phyloP scores from a whole-genome alignment of 148 eudicot genomes.

The Mesembryanthemum crystallinum region DNA sequence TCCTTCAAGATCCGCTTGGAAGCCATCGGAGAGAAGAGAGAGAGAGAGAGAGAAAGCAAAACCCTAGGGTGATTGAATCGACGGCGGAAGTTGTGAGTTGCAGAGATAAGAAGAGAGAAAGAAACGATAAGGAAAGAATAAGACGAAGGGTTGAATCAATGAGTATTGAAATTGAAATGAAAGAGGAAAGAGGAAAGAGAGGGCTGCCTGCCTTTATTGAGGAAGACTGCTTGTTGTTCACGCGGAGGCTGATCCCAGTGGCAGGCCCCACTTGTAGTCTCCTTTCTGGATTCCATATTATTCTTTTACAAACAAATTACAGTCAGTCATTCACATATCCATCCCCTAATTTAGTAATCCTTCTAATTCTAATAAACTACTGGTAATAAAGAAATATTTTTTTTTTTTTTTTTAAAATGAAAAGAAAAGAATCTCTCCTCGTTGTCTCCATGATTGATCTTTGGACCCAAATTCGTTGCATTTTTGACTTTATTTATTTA shows the following conservation, averaged over 20 bases:
- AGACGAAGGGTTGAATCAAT: neutral
- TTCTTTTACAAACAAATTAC: too few relatives aligned
- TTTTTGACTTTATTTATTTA: too few relatives aligned
- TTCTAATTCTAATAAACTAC: too few relatives aligned
- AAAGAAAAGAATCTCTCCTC: too few relatives aligned
- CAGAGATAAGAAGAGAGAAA: neutral
- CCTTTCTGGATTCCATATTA: conserved; percentile 21
- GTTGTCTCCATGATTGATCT: too few relatives aligned
- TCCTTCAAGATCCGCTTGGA: conserved; percentile 80
- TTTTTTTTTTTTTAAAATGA: too few relatives aligned
- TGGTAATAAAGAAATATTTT: too few relatives aligned
- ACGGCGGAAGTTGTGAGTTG: neutral
- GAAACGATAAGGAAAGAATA: neutral
- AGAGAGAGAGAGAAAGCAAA: neutral
- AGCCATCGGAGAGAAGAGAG: conserved; percentile 45
- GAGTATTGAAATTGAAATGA: neutral
- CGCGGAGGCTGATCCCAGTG: conserved; percentile 23
- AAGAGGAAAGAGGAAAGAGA: neutral
- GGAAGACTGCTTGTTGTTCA: conserved; percentile 22
- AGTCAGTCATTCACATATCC: too few relatives aligned
- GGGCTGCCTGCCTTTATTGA: neutral
- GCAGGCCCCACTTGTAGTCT: conserved; percentile 20
- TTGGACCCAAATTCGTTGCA: too few relatives aligned
- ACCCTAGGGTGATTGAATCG: neutral
- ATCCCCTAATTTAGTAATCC: too few relatives aligned